Conservation (phyloP, 805 yeast species). For the Lipomyces sp. region DNA sequence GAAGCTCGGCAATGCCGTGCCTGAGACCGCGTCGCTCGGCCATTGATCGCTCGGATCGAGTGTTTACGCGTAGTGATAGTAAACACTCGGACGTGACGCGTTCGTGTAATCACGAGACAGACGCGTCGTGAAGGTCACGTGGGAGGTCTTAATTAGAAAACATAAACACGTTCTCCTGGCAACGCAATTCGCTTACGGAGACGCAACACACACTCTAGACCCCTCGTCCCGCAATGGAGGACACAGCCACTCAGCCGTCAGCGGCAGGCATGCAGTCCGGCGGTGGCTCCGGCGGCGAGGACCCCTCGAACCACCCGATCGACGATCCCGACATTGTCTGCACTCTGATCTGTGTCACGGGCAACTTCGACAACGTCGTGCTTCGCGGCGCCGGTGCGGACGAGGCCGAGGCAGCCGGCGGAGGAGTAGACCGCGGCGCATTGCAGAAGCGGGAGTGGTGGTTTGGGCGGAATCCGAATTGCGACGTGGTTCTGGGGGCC, state of each 20-base stretch:
- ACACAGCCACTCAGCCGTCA: constrained; percentile 24
- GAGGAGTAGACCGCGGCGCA: constrained; percentile 9
- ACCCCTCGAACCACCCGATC: constrained; percentile 1
- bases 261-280: constrained; percentile 3
- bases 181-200: too few species aligned
- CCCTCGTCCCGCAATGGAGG: constrained; percentile 22
- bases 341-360: constrained; percentile 23
- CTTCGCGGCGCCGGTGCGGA: background rate
- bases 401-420: constrained; percentile 20
- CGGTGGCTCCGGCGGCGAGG: background rate
- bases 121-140: too few species aligned
- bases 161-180: too few species aligned
- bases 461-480: constrained; percentile 68
- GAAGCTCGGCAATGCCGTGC: background rate
- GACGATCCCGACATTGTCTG: constrained; percentile 25
- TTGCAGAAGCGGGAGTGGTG: constrained; percentile 49
- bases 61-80: too few species aligned
- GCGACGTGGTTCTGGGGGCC: constrained; percentile 61
- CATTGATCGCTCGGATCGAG: too few species aligned
- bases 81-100: too few species aligned
- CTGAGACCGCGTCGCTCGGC: background rate
- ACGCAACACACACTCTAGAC: too few species aligned
- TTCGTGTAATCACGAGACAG: too few species aligned
- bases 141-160: too few species aligned
- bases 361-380: constrained; percentile 6